phyloP scores from a whole-genome alignment of 352 stramenopile genomes.

The Globisporangium iwayamae region DNA sequence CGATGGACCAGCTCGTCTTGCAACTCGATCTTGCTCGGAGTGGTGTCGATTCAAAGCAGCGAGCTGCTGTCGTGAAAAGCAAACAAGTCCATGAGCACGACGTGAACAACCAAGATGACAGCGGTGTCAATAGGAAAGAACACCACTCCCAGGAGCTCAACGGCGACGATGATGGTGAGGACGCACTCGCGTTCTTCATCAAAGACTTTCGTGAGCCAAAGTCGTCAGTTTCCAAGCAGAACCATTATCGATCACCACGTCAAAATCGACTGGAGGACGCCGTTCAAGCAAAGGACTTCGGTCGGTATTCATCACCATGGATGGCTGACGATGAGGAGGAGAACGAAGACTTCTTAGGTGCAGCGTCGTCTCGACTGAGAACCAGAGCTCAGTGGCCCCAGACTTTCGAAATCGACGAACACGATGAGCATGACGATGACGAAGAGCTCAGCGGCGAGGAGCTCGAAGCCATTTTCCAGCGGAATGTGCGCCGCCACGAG shows the following conservation, averaged over 20 bases:
- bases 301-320: slow-evolving; percentile 15
- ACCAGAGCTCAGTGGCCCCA: not conserved
- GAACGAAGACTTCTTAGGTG: no score
- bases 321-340: not conserved
- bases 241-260: not conserved
- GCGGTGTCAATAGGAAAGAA: not conserved
- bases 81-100: not conserved
- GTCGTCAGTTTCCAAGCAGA: not conserved
- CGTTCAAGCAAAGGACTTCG: not conserved
- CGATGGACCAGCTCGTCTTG: slow-evolving; percentile 15
- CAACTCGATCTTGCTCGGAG: not conserved
- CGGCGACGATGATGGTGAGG: slow-evolving; percentile 22
- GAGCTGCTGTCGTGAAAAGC: not conserved
- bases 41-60: not conserved
- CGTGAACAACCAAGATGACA: not conserved
- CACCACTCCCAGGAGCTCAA: not conserved
- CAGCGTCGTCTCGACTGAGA: not conserved
- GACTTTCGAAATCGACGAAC: not conserved
- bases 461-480: slow-evolving; percentile 57
- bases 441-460: slow-evolving; percentile 29
- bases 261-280: not conserved
- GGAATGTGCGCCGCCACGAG: slow-evolving; percentile 56
- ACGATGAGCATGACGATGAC: slow-evolving; percentile 16
- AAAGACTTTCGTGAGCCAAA: slow-evolving; percentile 13
- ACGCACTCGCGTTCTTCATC: slow-evolving; percentile 40